A percentile compares a stretch with the other conserved stretches of the same genome.
Evolutionary conservation across 2,329 filamentous ascomycete genomes (phyloP).

Genomic region (Aureobasidium melanogenum): DNA sequence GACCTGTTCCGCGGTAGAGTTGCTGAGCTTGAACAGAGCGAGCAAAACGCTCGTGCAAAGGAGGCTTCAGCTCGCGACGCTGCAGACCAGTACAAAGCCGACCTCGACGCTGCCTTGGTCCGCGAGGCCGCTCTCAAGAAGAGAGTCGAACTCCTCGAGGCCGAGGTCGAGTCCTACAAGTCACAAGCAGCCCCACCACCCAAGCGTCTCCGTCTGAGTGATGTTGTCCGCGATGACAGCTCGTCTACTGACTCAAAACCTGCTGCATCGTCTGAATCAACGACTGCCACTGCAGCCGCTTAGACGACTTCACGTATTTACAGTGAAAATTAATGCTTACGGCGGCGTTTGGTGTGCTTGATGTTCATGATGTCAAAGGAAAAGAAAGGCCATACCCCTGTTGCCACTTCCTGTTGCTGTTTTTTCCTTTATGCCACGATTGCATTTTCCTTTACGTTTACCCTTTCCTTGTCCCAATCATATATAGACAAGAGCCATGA

Average conservation of each 20-base stretch:
- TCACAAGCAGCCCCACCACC: neutral
- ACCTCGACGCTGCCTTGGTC: constrained; percentile 65
- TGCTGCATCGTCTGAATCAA: neutral
- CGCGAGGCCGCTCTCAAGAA: constrained; percentile 76
- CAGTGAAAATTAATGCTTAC: constrained; percentile 1
- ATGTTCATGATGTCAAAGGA: neutral
- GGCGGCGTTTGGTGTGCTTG: constrained; percentile 1
- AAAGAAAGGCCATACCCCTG: constrained; percentile 6
- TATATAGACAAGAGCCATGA: neutral
- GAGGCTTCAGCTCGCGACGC: constrained; percentile 50
- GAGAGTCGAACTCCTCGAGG: constrained; percentile 68
- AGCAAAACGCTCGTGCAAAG: constrained; percentile 56
- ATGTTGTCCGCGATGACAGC: constrained; percentile 11
- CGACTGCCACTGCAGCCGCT: neutral
- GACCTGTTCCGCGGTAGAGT: constrained; percentile 60
- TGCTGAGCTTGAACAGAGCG: constrained; percentile 65
- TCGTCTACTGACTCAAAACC: neutral
- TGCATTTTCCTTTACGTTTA: neutral
- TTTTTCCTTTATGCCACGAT: neutral
- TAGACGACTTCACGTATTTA: neutral
- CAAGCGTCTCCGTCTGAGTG: constrained; percentile 15
- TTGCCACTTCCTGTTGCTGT: constrained; percentile 1
- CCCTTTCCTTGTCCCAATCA: neutral
- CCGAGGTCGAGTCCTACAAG: constrained; percentile 4
- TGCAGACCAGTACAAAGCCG: constrained; percentile 48